phyloP scores from a whole-genome alignment of 2,329 filamentous ascomycete genomes.

The Cladosporium sphaerospermum region DNA sequence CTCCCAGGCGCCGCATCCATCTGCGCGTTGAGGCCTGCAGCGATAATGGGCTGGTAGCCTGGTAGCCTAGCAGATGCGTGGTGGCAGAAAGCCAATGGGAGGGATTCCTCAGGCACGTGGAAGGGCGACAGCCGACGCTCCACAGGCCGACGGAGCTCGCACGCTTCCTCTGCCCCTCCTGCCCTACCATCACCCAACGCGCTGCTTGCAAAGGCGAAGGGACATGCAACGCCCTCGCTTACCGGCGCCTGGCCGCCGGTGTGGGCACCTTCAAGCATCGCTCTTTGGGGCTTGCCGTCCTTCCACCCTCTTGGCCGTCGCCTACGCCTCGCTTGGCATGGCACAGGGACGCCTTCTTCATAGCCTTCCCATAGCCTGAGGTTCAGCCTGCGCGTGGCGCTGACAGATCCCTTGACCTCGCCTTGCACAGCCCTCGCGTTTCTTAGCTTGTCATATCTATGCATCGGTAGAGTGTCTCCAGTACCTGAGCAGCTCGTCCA shows the following conservation, averaged over 20 bases:
- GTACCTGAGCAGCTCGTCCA: no score
- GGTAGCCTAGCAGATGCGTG: no score
- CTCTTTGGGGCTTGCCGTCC: not conserved
- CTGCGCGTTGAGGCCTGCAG: no score
- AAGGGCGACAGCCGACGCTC: not conserved
- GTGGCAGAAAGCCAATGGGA: no score
- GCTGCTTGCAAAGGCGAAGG: not conserved
- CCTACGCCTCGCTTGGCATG: conserved; percentile 6
- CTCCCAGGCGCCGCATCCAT: no score
- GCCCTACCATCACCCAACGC: not conserved
- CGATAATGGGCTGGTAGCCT: no score
- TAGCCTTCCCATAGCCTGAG: not conserved
- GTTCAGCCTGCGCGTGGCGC: not conserved
- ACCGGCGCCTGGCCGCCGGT: not conserved
- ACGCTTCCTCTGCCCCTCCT: not conserved
- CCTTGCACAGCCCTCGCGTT: not conserved
- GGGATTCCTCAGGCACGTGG: no score
- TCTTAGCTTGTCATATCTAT: not conserved
- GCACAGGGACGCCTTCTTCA: not conserved
- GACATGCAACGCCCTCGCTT: not conserved
- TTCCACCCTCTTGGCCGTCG: not conserved
- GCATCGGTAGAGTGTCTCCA: not conserved
- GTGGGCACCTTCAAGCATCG: not conserved
- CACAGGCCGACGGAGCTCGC: not conserved
- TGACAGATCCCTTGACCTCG: not conserved